These are phyloP conservation scores for Dactylellina parvicollis DNA, from an alignment of 2,329 filamentous ascomycete genomes.

Conservation along the genomic window DNA sequence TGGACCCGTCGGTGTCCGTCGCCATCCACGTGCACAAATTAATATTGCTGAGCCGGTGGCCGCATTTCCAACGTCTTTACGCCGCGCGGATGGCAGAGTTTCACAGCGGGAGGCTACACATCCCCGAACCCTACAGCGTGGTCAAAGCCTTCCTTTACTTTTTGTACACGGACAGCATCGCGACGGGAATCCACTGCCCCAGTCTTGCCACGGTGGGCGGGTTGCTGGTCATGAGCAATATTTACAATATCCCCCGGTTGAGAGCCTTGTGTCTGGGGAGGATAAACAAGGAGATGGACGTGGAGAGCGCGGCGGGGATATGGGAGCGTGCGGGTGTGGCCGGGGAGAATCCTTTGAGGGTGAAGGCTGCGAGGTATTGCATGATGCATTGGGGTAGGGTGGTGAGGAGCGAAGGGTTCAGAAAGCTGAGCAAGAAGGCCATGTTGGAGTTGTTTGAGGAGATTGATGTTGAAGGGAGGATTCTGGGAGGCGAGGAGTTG, in stretches of 20 bases:
- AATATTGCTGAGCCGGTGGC: conserved; percentile 94
- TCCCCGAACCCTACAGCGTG: conserved; percentile 92
- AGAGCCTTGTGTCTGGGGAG: conserved; percentile 90
- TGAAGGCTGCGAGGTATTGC: conserved; percentile 86
- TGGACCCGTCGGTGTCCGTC: conserved; percentile 60
- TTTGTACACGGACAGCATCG: conserved; percentile 93
- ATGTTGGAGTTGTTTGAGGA: conserved; percentile 93
- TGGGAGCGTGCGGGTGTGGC: conserved; percentile 94
- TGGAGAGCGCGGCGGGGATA: conserved; percentile 92
- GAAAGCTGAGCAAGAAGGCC: conserved; percentile 78
- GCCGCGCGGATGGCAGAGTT: conserved; percentile 96
- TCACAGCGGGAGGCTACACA: conserved; percentile 96
- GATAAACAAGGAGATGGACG: conserved; percentile 87
- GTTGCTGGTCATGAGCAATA: conserved; percentile 95
- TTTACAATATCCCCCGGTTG: conserved; percentile 95
- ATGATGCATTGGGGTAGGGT: conserved; percentile 94
- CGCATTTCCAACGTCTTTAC: conserved; percentile 92
- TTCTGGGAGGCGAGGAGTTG: conserved; percentile 87
- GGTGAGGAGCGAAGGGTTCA: conserved; percentile 87
- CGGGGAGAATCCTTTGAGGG: conserved; percentile 91
- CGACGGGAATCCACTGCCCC: conserved; percentile 69
- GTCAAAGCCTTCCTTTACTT: conserved; percentile 96
- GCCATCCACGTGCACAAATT: conserved; percentile 96
- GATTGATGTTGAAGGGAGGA: conserved; percentile 89
- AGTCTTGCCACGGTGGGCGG: conserved; percentile 86